These are phyloP conservation scores for Arthrobotrys sinensis DNA, from an alignment of 2,329 filamentous ascomycete genomes.

Conservation along the genomic window DNA sequence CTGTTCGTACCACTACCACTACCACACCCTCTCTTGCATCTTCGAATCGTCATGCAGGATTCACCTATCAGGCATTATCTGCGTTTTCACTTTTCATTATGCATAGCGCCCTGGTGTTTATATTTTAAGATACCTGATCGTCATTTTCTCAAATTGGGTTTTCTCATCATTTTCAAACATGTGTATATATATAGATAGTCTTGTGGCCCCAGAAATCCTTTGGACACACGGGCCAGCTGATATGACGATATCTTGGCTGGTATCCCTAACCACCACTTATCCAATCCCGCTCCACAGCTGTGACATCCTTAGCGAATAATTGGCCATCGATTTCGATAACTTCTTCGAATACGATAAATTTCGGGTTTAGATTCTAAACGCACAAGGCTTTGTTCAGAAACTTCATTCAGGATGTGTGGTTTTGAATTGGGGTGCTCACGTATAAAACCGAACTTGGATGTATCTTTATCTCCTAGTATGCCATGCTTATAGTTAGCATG, in stretches of 20 bases:
- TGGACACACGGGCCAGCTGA: not conserved
- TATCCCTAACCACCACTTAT: conserved; percentile 68
- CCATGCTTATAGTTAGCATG: conserved; percentile 61
- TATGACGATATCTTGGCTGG: not conserved
- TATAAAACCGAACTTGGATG: conserved; percentile 91
- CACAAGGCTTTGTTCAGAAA: conserved; percentile 87
- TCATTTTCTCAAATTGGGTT: not conserved
- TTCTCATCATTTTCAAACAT: not conserved
- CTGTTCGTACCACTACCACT: conserved; percentile 19
- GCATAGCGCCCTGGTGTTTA: conserved; percentile 32
- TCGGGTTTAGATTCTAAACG: conserved; percentile 95
- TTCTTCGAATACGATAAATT: conserved; percentile 96
- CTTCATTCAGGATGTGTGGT: not conserved
- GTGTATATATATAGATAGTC: not conserved
- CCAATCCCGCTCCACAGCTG: conserved; percentile 90
- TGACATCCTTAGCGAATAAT: conserved; percentile 89
- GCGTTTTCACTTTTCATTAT: conserved; percentile 9
- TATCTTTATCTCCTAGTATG: conserved; percentile 85
- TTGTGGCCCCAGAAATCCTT: not conserved
- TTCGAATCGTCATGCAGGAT: not conserved
- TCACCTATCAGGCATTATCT: not conserved
- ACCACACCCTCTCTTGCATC: conserved; percentile 24
- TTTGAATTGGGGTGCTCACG: conserved; percentile 74
- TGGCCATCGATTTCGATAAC: conserved; percentile 89
- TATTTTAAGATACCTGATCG: conserved; percentile 9